Conservation (phyloP, 371 early-diverging fungal genomes). For the Rhizomucor miehei region DNA sequence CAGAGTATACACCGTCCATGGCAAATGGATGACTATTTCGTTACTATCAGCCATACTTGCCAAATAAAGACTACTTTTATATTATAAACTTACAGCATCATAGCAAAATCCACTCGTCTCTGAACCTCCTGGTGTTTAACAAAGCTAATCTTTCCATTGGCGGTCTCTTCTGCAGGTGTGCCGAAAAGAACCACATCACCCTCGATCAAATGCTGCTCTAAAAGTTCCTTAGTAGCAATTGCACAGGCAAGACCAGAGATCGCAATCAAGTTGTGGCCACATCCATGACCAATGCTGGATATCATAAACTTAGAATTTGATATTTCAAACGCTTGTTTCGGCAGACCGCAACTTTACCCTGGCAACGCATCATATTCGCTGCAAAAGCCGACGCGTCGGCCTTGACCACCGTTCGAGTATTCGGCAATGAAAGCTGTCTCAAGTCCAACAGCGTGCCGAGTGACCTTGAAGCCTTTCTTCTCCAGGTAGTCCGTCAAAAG, state of each 20-base stretch:
- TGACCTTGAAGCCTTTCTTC: slow-evolving; percentile 51
- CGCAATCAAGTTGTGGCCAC: slow-evolving; percentile 71
- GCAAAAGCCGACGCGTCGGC: slow-evolving; percentile 51
- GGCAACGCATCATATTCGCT: slow-evolving; percentile 71
- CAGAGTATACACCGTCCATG: slow-evolving; percentile 23
- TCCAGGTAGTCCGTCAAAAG: slow-evolving; percentile 58
- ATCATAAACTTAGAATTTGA: no score
- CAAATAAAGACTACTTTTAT: not conserved
- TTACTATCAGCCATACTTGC: not conserved
- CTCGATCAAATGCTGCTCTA: slow-evolving; percentile 47
- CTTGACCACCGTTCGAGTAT: slow-evolving; percentile 36
- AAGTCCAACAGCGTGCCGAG: slow-evolving; percentile 50
- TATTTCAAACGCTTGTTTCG: no score
- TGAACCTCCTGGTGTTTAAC: slow-evolving; percentile 60
- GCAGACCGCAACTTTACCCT: no score
- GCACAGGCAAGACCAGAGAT: slow-evolving; percentile 69
- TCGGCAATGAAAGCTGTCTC: slow-evolving; percentile 67
- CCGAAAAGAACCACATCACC: slow-evolving; percentile 72
- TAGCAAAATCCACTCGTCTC: slow-evolving; percentile 54
- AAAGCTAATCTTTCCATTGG: slow-evolving; percentile 71
- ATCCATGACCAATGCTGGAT: slow-evolving; percentile 60
- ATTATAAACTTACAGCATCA: slow-evolving; percentile 63
- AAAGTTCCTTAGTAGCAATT: slow-evolving; percentile 50
- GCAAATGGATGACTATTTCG: slow-evolving; percentile 27
- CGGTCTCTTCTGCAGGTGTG: slow-evolving; percentile 77